Percentiles rank a stretch among this genome's conserved stretches.
Conservation (phyloP, 139 green algal genomes). For the Chlamydomonas urium region DNA sequence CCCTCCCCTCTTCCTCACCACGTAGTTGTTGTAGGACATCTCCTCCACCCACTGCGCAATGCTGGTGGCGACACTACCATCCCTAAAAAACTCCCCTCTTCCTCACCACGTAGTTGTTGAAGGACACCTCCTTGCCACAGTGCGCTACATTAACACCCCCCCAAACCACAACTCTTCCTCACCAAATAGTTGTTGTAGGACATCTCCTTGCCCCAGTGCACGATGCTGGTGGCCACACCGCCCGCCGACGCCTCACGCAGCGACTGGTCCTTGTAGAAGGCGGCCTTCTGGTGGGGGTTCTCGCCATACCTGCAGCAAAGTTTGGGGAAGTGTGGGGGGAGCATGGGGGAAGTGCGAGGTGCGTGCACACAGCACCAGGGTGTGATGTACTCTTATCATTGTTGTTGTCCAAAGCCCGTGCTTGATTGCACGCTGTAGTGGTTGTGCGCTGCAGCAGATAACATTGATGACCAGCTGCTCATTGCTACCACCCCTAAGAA, state of each 20-base stretch:
- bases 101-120: slow-evolving; percentile 92
- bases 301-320: slow-evolving; percentile 82
- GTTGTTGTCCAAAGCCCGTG: too few species aligned
- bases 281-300: slow-evolving; percentile 97
- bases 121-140: slow-evolving; percentile 91
- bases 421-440: too few species aligned
- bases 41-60: slow-evolving; percentile 92
- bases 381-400: too few species aligned
- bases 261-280: slow-evolving; percentile 91
- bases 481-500: too few species aligned
- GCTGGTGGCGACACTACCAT: slow-evolving; percentile 78
- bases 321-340: too few species aligned
- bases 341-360: not conserved
- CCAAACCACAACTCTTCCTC: too few species aligned
- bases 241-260: slow-evolving; percentile 71
- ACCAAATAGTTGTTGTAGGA: slow-evolving; percentile 99
- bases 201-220: slow-evolving; percentile 97
- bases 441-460: too few species aligned
- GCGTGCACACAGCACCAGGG: not conserved
- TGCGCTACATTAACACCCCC: too few species aligned
- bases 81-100: slow-evolving; percentile 59
- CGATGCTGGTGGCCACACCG: slow-evolving; percentile 77
- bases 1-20: slow-evolving; percentile 49
- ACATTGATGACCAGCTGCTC: too few species aligned
- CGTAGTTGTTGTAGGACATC: slow-evolving; percentile 99